phyloP scores from a whole-genome alignment of 2,329 filamentous ascomycete species.

The Cercospora sp. region DNA sequence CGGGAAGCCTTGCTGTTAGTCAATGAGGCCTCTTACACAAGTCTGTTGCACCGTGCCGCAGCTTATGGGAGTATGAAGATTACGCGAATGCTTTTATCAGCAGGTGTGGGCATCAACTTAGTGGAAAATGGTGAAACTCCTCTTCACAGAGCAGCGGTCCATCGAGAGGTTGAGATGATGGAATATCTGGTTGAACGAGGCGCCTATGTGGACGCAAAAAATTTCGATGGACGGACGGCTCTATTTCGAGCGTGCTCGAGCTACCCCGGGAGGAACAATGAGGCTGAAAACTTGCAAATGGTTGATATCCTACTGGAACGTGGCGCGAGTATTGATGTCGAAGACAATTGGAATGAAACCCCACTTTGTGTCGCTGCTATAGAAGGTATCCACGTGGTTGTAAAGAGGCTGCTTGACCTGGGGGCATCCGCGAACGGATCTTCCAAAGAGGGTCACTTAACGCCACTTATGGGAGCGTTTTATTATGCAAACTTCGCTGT shows the following conservation, averaged over 20 bases:
- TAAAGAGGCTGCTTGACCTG: neutral
- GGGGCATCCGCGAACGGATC: neutral
- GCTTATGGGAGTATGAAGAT: neutral
- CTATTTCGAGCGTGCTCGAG: no score
- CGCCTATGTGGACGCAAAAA: neutral
- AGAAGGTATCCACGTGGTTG: no score
- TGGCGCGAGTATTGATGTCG: no score
- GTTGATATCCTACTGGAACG: neutral
- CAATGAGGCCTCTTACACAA: neutral
- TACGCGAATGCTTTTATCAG: neutral
- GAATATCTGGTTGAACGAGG: neutral
- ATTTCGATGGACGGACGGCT: neutral
- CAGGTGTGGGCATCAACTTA: neutral
- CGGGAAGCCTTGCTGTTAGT: neutral
- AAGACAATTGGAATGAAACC: no score
- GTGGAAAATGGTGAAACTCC: no score
- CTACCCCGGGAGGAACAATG: no score
- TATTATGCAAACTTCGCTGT: rapidly evolving
- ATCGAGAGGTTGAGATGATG: neutral
- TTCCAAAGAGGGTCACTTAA: neutral
- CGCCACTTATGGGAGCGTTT: neutral
- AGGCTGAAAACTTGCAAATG: neutral
- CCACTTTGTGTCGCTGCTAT: no score
- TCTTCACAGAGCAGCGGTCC: neutral
- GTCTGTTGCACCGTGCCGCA: neutral